Evolutionary conservation across 2,329 filamentous ascomycete genomes (phyloP), one percentile per base, ranked within the genome.

Genomic region (Torrubiella hemipterigena): DNA sequence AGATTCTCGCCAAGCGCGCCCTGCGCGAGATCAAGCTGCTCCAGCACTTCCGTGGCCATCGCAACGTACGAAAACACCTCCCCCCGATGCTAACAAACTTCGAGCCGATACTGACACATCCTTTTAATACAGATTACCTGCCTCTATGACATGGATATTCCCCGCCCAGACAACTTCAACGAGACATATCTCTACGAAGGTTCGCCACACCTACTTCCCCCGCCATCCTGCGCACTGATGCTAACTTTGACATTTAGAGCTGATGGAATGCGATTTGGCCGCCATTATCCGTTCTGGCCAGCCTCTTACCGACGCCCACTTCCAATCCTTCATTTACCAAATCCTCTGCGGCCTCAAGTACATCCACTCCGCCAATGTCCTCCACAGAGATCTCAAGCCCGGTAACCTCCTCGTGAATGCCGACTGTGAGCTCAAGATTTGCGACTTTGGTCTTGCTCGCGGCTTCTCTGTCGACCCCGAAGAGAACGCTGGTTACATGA

Each of bases 301-400:
- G 57, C 87, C 91, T 29, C 69, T 98, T 54, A 98, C 91, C 51
- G 91, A 98, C 54, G 91, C 91, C 33, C 91, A 98, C 60, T 98
- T 98, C 67, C 91, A 98, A 62, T 96, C 91, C 31, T 98, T 98
- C 65, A 95, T 98, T 63, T 98, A 98, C 67, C 91, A 98, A 69
- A 98, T 98, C 45, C 80, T 98, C 6, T 96, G 91, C 56, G 91
- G 91, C 42, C 70, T 98, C 46, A 98, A 98, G 68, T 98, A 96
- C 60, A 96, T 98, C 43, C 91, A 98, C 67, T 96, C 89, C 15
- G 91, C 91, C 45, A 96, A 96, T 50, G 91, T 98, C 31, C 69
- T 98, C 43, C 91, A 98, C 57, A 81, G 91, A 55, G 91, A 98
- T 56, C 61, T 98, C 52, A 98, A 98, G 64, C 91, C 91, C 21